A percentile compares a stretch with the other conserved stretches of the same genome.
phyloP scores from a whole-genome alignment of 352 stramenopile species.

The Globisporangium okanoganense region DNA sequence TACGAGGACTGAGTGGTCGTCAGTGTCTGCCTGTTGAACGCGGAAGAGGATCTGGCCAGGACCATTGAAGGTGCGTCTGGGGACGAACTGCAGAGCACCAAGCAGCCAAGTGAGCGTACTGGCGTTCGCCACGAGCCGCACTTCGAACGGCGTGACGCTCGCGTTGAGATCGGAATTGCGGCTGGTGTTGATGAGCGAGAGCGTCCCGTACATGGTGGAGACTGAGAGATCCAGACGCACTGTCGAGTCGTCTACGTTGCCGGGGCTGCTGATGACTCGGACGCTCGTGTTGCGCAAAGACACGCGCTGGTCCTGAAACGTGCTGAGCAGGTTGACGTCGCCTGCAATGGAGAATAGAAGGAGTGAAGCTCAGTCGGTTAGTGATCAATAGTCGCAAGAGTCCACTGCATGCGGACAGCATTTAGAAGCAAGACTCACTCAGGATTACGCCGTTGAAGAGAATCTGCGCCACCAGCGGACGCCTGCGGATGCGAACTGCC shows the following conservation, averaged over 20 bases:
- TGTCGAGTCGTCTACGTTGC: background rate
- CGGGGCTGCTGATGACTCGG: background rate
- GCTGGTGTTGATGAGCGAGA: background rate
- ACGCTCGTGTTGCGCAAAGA: conserved; percentile 10
- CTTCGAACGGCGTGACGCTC: conserved; percentile 3
- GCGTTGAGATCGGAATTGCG: background rate
- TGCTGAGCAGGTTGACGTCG: background rate
- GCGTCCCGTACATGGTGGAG: conserved; percentile 7
- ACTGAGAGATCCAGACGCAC: conserved; percentile 8
- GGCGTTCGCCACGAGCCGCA: conserved; percentile 1
- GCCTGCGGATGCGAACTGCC: conserved; percentile 1
- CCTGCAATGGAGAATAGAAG: background rate
- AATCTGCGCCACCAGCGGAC: conserved; percentile 1
- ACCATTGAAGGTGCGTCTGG: conserved; percentile 30
- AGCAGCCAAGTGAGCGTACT: conserved; percentile 15
- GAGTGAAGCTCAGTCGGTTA: too few relatives aligned
- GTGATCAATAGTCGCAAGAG: too few relatives aligned
- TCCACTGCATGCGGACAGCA: too few relatives aligned
- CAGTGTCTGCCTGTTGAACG: conserved; percentile 5
- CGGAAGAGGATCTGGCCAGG: conserved; percentile 36
- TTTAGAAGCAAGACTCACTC: background rate
- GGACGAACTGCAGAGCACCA: conserved; percentile 22
- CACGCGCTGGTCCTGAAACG: background rate
- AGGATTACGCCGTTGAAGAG: background rate
- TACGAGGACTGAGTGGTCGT: background rate